phyloP scores from a whole-genome alignment of 192 early-diverging fungal genomes.

The Ramicandelaber brevisporus region DNA sequence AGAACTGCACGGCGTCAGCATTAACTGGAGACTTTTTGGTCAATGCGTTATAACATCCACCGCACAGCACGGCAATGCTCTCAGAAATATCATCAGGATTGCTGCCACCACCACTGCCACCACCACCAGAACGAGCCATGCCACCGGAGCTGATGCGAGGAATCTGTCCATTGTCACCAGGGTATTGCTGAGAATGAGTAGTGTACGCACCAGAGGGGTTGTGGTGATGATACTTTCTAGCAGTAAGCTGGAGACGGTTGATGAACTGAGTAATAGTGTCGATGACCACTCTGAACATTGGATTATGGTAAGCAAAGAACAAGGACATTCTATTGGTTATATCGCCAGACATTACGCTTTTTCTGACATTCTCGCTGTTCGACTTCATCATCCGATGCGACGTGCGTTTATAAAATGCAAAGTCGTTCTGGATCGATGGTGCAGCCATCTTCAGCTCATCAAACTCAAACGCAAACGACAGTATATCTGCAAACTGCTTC shows the following conservation, averaged over 20 bases:
- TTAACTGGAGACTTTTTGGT: constrained; percentile 28
- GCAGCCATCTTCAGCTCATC: constrained; percentile 79
- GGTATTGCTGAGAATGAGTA: not conserved
- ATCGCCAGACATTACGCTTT: constrained; percentile 49
- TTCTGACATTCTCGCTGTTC: constrained; percentile 27
- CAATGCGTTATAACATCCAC: constrained; percentile 54
- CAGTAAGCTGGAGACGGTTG: constrained; percentile 3
- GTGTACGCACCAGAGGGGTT: not conserved
- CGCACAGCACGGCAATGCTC: constrained; percentile 44
- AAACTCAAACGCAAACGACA: constrained; percentile 76
- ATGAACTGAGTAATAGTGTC: constrained; percentile 51
- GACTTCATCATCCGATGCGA: constrained; percentile 47
- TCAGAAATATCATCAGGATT: constrained; percentile 34
- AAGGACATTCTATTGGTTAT: constrained; percentile 84
- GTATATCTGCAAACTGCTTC: constrained; percentile 51
- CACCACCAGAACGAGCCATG: no score
- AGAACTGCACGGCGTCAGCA: constrained; percentile 37
- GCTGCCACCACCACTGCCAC: no score
- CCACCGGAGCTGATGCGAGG: no score
- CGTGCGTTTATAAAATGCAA: constrained; percentile 88
- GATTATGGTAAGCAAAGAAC: constrained; percentile 87
- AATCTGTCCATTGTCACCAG: not conserved
- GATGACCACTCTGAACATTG: constrained; percentile 72
- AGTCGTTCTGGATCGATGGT: constrained; percentile 84
- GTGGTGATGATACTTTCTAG: not conserved